Evolutionary conservation across 2,329 filamentous ascomycete species (phyloP).

Genomic region (Fusarium papillatum): DNA sequence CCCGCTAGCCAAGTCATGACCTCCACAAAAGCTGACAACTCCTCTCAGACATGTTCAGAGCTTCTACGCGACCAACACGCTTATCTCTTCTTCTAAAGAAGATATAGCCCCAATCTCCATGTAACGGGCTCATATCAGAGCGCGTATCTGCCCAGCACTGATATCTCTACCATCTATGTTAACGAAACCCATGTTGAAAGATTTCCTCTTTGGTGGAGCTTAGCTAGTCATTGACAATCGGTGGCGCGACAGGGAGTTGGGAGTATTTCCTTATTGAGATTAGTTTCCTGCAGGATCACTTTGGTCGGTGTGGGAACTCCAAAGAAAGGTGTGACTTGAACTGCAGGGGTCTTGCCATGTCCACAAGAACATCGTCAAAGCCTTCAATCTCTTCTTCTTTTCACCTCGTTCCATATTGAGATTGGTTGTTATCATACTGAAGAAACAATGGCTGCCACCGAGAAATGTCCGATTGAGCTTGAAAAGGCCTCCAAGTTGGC

Average conservation of each 20-base stretch:
- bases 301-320: neutral
- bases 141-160: neutral
- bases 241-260: constrained; percentile 11
- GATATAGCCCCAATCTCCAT: neutral
- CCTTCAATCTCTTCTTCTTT: neutral
- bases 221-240: neutral
- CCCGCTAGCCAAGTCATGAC: too few species aligned
- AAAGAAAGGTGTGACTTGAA: neutral
- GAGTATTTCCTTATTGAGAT: constrained; percentile 18
- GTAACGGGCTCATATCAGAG: neutral
- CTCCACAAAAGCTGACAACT: neutral
- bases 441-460: constrained; percentile 20
- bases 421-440: neutral
- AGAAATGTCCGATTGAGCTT: constrained; percentile 26
- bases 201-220: neutral
- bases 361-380: neutral
- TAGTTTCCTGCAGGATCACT: constrained; percentile 1
- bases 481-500: constrained; percentile 48
- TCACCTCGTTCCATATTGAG: neutral
- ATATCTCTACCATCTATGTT: neutral
- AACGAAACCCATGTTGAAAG: neutral
- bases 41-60: constrained; percentile 31
- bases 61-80: constrained; percentile 31
- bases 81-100: constrained; percentile 36
- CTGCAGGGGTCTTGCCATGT: neutral